These are phyloP conservation scores for Xerophyta viscosa DNA, from an alignment of 106 monocot genomes.

Conservation along the genomic window DNA sequence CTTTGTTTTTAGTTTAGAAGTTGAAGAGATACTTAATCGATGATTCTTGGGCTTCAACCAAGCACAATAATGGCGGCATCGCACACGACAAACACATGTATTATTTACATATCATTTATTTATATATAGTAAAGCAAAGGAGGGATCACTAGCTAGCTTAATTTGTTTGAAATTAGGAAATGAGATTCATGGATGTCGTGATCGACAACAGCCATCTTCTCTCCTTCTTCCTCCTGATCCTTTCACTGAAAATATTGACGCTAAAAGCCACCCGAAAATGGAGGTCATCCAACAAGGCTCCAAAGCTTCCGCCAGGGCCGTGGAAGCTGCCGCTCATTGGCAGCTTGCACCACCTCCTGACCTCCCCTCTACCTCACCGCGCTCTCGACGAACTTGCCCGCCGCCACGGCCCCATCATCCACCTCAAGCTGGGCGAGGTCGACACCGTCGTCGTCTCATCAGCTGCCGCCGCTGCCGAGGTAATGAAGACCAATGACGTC, in stretches of 20 bases:
- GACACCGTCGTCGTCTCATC: conserved; percentile 16
- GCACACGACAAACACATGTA: too few species aligned
- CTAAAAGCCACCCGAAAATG: not conserved
- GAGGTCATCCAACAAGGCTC: too few species aligned
- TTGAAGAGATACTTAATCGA: too few species aligned
- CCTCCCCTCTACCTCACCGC: conserved; percentile 13
- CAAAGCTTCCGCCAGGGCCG: conserved; percentile 13
- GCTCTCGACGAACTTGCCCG: conserved; percentile 2
- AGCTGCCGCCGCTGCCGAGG: conserved; percentile 8
- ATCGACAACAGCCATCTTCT: too few species aligned
- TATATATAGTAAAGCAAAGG: too few species aligned
- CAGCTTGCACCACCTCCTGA: conserved; percentile 11
- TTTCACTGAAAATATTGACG: not conserved
- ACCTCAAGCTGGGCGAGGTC: conserved; percentile 23
- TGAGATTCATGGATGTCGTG: too few species aligned
- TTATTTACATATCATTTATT: too few species aligned
- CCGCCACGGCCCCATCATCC: conserved; percentile 20
- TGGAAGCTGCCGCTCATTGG: conserved; percentile 25
- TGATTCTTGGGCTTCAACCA: too few species aligned
- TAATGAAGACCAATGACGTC: conserved; percentile 22
- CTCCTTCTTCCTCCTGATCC: not conserved
- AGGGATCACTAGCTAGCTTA: too few species aligned
- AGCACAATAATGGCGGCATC: too few species aligned
- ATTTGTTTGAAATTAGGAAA: too few species aligned
- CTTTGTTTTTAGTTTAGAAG: too few species aligned